Conservation (phyloP, 2,329 filamentous ascomycete species). For the Fusarium musae region DNA sequence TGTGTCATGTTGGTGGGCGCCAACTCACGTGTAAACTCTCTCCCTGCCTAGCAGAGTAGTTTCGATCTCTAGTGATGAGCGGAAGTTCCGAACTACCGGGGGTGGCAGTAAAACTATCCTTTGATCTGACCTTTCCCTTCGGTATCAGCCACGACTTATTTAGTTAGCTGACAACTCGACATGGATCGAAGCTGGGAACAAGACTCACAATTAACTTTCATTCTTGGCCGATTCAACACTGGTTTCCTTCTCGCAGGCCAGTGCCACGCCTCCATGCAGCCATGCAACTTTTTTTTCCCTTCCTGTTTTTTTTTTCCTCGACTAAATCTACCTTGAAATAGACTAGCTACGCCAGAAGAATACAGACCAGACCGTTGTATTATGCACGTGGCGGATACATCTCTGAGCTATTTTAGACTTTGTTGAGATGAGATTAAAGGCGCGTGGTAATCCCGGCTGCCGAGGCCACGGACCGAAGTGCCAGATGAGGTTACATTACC, state of each 20-base stretch:
- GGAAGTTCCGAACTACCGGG: background rate
- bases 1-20: background rate
- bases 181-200: background rate
- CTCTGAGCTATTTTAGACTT: constrained; percentile 4
- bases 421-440: constrained; percentile 1
- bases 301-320: background rate
- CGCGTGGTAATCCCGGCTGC: background rate
- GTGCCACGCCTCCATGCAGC: background rate
- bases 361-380: constrained; percentile 6
- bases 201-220: background rate
- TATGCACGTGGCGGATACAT: constrained; percentile 16
- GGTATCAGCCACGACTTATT: background rate
- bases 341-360: background rate
- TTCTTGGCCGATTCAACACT: background rate
- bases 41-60: background rate
- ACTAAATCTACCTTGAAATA: background rate
- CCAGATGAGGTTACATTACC: constrained; percentile 25
- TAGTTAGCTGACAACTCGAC: too few species aligned
- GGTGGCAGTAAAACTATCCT: background rate
- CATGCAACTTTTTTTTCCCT: background rate
- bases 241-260: background rate
- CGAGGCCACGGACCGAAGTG: background rate
- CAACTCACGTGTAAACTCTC: background rate
- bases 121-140: background rate
- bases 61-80: background rate